Evolutionary conservation across 345 rosid genomes (phyloP).

Genomic region (Psidium guajava): DNA sequence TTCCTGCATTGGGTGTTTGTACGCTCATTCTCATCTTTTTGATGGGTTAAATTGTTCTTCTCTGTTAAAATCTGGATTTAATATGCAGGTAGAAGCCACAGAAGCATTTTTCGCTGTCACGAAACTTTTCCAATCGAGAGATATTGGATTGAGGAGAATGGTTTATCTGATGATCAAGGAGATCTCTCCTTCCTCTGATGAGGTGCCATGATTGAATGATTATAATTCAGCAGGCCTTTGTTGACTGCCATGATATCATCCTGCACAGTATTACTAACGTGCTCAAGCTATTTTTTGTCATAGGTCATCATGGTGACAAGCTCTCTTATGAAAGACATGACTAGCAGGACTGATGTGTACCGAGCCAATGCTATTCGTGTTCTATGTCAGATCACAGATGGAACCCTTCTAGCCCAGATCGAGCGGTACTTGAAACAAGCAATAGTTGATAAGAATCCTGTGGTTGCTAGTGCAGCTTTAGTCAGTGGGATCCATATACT

Average conservation of each 20-base stretch:
- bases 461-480: constrained; percentile 97
- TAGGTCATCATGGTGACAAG: constrained; percentile 98
- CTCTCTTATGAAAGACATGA: constrained; percentile 99
- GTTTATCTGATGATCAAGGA: constrained; percentile 96
- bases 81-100: constrained; percentile 71
- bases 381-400: constrained; percentile 89
- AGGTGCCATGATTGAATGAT: constrained; percentile 29
- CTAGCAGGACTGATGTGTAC: constrained; percentile 94
- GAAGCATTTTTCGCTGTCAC: constrained; percentile 94
- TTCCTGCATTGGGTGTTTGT: not conserved
- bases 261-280: not conserved
- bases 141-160: constrained; percentile 93
- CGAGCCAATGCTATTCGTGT: constrained; percentile 98
- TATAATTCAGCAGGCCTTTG: not conserved
- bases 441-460: constrained; percentile 96
- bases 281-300: not conserved
- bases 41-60: not conserved
- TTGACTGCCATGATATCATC: not conserved
- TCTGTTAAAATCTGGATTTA: not conserved
- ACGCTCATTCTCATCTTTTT: not conserved
- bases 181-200: constrained; percentile 95
- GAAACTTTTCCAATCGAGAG: constrained; percentile 91
- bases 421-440: constrained; percentile 98
- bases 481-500: constrained; percentile 97
- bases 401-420: constrained; percentile 84